phyloP scores from a whole-genome alignment of 768 basidiomycete genomes.

The Hericium coralloides region DNA sequence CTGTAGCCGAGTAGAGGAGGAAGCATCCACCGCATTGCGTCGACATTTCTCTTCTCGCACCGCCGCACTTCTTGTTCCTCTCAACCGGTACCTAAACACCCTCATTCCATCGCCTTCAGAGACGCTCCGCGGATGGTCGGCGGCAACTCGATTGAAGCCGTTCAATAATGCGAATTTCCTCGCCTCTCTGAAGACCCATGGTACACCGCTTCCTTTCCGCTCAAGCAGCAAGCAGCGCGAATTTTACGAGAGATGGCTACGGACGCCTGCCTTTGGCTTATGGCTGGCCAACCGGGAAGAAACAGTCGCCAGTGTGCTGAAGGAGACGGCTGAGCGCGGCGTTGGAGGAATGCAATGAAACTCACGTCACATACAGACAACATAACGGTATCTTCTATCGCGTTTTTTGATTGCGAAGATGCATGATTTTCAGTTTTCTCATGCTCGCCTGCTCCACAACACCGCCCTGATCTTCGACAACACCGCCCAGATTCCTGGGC shows the following conservation, averaged over 20 bases:
- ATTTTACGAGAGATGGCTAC: conserved; percentile 74
- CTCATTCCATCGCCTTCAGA: conserved; percentile 69
- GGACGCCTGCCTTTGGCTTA: conserved; percentile 66
- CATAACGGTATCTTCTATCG: no score
- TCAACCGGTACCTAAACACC: conserved; percentile 86
- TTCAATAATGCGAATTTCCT: conserved; percentile 67
- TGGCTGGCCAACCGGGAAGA: conserved; percentile 76
- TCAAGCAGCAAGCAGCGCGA: conserved; percentile 53
- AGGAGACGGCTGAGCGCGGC: conserved; percentile 8
- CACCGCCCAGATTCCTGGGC: no score
- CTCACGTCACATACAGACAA: no score
- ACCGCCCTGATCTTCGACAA: no score
- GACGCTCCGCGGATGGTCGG: conserved; percentile 25
- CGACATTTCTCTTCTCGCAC: conserved; percentile 82
- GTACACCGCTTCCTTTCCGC: conserved; percentile 67
- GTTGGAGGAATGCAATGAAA: background rate
- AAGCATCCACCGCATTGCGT: conserved; percentile 58
- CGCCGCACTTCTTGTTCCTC: conserved; percentile 76
- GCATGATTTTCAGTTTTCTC: no score
- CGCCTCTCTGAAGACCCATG: conserved; percentile 60
- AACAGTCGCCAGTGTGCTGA: conserved; percentile 52
- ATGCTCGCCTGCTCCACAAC: no score
- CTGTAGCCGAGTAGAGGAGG: conserved; percentile 35
- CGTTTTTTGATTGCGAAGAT: no score
- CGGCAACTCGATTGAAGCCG: conserved; percentile 43